Percentiles rank a stretch among this genome's conserved stretches.
phyloP scores from a whole-genome alignment of 2,329 filamentous ascomycete species.

The Moelleriella libera region DNA sequence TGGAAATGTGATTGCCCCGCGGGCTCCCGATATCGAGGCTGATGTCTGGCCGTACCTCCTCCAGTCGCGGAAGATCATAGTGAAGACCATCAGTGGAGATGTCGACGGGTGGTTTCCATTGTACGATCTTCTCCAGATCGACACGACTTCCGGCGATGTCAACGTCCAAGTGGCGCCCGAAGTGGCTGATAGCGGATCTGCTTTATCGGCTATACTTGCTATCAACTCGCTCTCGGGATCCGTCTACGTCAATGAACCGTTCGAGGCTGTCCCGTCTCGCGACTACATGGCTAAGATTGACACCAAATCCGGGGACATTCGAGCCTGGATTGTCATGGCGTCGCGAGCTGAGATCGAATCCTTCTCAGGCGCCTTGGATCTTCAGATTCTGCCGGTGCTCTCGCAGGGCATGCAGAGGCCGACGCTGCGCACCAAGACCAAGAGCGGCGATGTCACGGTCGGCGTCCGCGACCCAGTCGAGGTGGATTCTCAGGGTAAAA shows the following conservation, averaged over 20 bases:
- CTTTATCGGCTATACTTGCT: constrained; percentile 24
- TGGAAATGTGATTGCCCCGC: constrained; percentile 19
- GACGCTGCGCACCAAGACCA: constrained; percentile 21
- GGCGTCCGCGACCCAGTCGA: constrained; percentile 25
- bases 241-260: constrained; percentile 25
- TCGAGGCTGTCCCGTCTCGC: constrained; percentile 25
- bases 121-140: constrained; percentile 31
- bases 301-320: constrained; percentile 30
- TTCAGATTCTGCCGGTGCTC: constrained; percentile 30
- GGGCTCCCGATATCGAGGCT: constrained; percentile 12
- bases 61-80: constrained; percentile 25
- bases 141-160: constrained; percentile 29
- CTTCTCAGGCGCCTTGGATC: constrained; percentile 24
- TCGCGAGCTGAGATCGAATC: constrained; percentile 19
- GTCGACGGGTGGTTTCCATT: constrained; percentile 36
- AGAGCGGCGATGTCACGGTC: constrained; percentile 26
- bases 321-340: constrained; percentile 24
- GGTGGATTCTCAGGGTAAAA: neutral
- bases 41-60: constrained; percentile 22
- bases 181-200: constrained; percentile 16
- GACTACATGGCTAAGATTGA: constrained; percentile 30
- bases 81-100: constrained; percentile 26
- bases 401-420: constrained; percentile 8
- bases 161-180: constrained; percentile 25
- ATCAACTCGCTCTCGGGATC: constrained; percentile 28